Base-by-base conservation (phyloP, 495 filamentous ascomycete genomes). In the Haplographium delicatum region DNA sequence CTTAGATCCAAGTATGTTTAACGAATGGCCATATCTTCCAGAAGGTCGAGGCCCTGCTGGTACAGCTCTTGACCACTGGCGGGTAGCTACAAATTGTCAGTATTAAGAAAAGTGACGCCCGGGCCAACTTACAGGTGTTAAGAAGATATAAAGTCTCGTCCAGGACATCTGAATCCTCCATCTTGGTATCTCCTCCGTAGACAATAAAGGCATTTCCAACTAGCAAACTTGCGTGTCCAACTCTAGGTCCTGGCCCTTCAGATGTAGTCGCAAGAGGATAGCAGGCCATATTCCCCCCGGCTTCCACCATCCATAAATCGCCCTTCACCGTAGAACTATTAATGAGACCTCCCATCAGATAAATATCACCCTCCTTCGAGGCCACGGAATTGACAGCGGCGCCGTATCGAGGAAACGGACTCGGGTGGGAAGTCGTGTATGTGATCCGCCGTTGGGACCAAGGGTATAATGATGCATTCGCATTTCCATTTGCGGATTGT, bases 141-240 rank as follows among this genome's bases (percentile, higher is more conserved):
- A 99, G 72, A 18, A 99, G 77, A 67, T 99, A 99, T 11, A 99
- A 69, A 6, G 91, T 96, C 68, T 97, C 91, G 59, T 99, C 94
- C 44, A 99, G 65, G 25, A 86, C 72, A 67, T 99, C 94, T 5
- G 75, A 78, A 54, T 96, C 91, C 54, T 97, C 89, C 60, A 94
- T 82, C 69, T 97, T 97, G 20, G 94, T 99, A 65, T 99, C 94
- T 59, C 94, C 94, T 22, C 94, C 94, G 65, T 96, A 99, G 11
- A 99, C 93, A 57, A 99, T 99, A 62, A 96, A 99, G 1, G 94
- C 94, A 71, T 99, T 99, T 19, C 94, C 94, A 28, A 97, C 94
- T 6, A 99, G 73, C 63, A 99, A 74, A 72, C 89, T 90, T 4
- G 93, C 78, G 72, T 99, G 94, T 9, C 94, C 94, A 28, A 99